These are phyloP conservation scores for Atkinsonella hypoxylon DNA, from an alignment of 2,329 filamentous ascomycete species.

Conservation along the genomic window DNA sequence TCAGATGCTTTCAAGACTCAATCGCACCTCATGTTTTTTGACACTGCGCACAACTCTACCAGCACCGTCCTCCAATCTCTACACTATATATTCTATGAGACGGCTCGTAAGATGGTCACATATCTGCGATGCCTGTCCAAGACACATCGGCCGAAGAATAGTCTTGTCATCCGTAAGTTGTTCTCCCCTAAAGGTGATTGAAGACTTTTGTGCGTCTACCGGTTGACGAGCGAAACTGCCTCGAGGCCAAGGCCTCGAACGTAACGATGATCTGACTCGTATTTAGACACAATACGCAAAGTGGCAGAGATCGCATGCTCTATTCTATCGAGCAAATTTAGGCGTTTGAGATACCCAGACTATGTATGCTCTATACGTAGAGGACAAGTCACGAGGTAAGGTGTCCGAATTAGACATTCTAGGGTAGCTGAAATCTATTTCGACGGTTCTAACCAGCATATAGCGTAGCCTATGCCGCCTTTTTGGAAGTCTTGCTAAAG, in stretches of 20 bases:
- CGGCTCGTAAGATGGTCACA: conserved; percentile 62
- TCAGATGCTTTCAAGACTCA: conserved; percentile 67
- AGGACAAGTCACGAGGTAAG: conserved; percentile 50
- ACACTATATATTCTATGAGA: conserved; percentile 61
- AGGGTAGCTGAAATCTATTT: too few species aligned
- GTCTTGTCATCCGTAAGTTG: conserved; percentile 51
- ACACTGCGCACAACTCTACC: conserved; percentile 64
- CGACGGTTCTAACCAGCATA: background rate
- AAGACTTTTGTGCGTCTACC: background rate
- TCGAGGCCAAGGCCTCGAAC: too few species aligned
- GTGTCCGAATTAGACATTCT: too few species aligned
- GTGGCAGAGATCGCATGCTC: conserved; percentile 52
- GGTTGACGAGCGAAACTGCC: too few species aligned
- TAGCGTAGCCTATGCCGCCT: conserved; percentile 60
- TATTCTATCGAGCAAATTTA: conserved; percentile 46
- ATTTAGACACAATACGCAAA: conserved; percentile 49
- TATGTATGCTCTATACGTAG: conserved; percentile 50
- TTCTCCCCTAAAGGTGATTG: background rate
- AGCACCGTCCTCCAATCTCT: conserved; percentile 62
- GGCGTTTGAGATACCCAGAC: conserved; percentile 31
- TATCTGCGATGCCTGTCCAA: conserved; percentile 47
- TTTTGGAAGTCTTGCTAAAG: conserved; percentile 50
- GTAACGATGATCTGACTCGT: conserved; percentile 3
- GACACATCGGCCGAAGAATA: conserved; percentile 40
- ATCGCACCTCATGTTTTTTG: conserved; percentile 72